Evolutionary conservation across 345 rosid species (phyloP).

Genomic region (Linum trigynum): DNA sequence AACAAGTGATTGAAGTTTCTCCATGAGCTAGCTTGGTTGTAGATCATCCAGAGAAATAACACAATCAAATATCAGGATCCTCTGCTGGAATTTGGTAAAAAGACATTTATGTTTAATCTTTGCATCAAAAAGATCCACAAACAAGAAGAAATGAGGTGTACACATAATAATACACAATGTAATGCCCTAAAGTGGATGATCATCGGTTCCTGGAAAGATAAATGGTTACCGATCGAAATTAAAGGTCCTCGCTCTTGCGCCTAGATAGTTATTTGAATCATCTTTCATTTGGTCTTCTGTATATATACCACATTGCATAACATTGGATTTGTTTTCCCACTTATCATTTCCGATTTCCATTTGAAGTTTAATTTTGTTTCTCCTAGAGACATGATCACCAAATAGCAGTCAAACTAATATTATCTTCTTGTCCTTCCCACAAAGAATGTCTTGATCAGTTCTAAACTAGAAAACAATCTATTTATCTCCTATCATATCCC

Average conservation of each 20-base stretch:
- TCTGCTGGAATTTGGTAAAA: background rate
- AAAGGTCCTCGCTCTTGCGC: no score
- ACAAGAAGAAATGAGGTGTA: background rate
- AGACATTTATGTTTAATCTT: background rate
- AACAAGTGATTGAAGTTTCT: background rate
- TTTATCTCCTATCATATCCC: background rate
- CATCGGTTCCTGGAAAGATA: no score
- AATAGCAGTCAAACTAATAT: background rate
- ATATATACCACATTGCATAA: no score
- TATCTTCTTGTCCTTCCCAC: background rate
- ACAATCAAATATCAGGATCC: background rate
- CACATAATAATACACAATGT: background rate
- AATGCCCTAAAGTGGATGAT: no score
- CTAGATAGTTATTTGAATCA: no score
- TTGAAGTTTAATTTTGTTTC: background rate
- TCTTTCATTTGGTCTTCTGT: no score
- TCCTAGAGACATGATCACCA: background rate
- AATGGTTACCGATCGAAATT: no score
- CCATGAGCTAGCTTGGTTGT: no score
- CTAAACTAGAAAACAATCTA: background rate
- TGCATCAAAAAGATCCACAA: no score
- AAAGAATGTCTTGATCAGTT: background rate
- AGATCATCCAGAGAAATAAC: background rate
- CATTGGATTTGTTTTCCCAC: no score
- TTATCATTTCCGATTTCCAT: no score